phyloP scores from a whole-genome alignment of 345 rosid genomes.

The Stellera chamaejasme region DNA sequence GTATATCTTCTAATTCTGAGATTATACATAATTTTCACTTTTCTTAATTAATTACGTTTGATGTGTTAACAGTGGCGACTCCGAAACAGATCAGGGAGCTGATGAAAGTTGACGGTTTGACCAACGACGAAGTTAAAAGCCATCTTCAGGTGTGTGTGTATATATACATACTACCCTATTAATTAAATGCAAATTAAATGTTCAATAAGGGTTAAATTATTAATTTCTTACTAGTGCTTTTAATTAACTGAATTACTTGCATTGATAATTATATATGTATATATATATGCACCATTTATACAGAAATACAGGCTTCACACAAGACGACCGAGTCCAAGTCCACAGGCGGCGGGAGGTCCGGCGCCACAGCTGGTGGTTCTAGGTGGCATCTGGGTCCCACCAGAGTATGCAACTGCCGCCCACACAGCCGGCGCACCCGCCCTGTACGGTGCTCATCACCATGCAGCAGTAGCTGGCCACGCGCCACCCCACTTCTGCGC shows the following conservation, averaged over 20 bases:
- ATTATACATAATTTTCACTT: background rate
- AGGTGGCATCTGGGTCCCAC: slow-evolving; percentile 93
- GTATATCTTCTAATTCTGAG: background rate
- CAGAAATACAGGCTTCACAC: slow-evolving; percentile 99
- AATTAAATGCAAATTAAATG: slow-evolving; percentile 7
- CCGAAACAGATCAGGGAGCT: slow-evolving; percentile 97
- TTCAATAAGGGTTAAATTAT: background rate
- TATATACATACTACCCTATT: too few species aligned
- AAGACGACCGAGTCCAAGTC: slow-evolving; percentile 90
- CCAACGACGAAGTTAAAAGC: slow-evolving; percentile 99
- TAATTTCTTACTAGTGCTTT: too few species aligned
- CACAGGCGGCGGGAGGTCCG: slow-evolving; percentile 54
- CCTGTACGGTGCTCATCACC: slow-evolving; percentile 52
- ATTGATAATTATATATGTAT: too few species aligned
- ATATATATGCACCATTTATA: slow-evolving; percentile 2
- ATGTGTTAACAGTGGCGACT: slow-evolving; percentile 61
- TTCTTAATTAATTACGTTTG: slow-evolving; percentile 1
- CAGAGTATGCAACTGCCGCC: slow-evolving; percentile 71
- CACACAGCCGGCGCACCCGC: slow-evolving; percentile 38
- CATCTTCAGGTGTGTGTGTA: slow-evolving; percentile 99
- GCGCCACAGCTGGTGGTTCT: slow-evolving; percentile 73
- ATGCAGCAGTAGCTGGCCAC: slow-evolving; percentile 28
- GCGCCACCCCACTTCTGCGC: slow-evolving; percentile 66
- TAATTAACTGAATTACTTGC: too few species aligned
- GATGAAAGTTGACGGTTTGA: slow-evolving; percentile 99